Evolutionary conservation across 2,329 filamentous ascomycete genomes (phyloP), one percentile per base, ranked within the genome.

Genomic region (Exophiala aquamarina): DNA sequence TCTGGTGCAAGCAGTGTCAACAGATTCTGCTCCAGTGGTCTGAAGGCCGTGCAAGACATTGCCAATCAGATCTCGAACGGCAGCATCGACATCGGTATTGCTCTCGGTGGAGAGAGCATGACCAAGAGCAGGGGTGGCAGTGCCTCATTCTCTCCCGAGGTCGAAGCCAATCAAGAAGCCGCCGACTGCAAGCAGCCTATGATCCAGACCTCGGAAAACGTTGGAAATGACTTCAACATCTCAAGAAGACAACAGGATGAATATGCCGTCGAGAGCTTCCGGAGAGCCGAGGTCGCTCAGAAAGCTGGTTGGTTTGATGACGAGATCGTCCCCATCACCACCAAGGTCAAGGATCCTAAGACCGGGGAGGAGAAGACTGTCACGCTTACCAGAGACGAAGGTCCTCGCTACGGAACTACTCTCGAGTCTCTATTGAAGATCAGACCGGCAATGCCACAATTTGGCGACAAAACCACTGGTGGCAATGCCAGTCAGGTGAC

Each of bases 121-220:
- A 85, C 84, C 4, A 69, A 74, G 4, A 43, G 29, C 46, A 28
- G 33, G 5, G 83, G 83, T 50, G 86, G 85, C 41, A 88, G 91
- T 65, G 70, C 81, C 54, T 84, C 87, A 3, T 93, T 96, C 70
- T 84, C 89, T 67, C 82, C 86, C 56, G 83, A 85, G 54, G 82
- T 97, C 50, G 73, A 88, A 59, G 73, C 77, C 62, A 86, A 79
- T 71, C 86, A 89, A 66, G 89, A 96, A 65, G 81, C 89, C 0
- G 70, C 70, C 37, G 92, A 97, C 72, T 93, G 90, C 77, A 82
- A 92, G 82, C 82, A 90, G 77, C 87, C 92, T 58, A 98, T 98
- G 93, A 93, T 93, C 17, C 94, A 95, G 81, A 98, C 93, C 2
- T 92, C 86, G 50, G 93, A 98, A 76, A 97, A 97, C 66, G 90